phyloP scores from a whole-genome alignment of 2,329 filamentous ascomycete genomes.

The Harringtonia aguacate region DNA sequence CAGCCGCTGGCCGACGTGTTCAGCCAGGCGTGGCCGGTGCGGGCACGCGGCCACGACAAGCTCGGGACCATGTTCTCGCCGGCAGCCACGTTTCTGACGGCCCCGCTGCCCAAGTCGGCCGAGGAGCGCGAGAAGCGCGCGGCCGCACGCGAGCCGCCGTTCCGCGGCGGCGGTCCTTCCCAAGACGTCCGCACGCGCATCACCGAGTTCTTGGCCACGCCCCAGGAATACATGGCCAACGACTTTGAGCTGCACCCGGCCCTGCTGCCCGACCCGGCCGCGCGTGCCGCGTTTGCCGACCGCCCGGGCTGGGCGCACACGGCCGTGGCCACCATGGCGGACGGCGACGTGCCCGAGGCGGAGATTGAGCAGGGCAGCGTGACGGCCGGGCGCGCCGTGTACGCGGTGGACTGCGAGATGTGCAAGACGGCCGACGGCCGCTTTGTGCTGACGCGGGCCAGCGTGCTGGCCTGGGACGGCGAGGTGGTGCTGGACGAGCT shows the following conservation, averaged over 20 bases:
- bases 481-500: conserved; percentile 76
- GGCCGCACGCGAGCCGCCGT: conserved; percentile 29
- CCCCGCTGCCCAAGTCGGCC: conserved; percentile 57
- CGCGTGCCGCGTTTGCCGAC: conserved; percentile 36
- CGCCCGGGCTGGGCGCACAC: conserved; percentile 79
- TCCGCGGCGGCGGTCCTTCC: neutral
- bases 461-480: conserved; percentile 77
- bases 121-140: conserved; percentile 49
- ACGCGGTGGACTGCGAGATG: conserved; percentile 95
- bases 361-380: conserved; percentile 73
- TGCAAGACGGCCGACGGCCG: conserved; percentile 73
- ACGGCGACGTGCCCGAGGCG: conserved; percentile 55
- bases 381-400: conserved; percentile 67
- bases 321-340: conserved; percentile 51
- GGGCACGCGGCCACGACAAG: conserved; percentile 72
- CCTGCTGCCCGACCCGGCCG: conserved; percentile 47
- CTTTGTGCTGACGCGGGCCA: conserved; percentile 81
- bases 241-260: conserved; percentile 79
- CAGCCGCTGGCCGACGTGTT: conserved; percentile 73
- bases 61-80: conserved; percentile 77
- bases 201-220: conserved; percentile 62
- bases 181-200: conserved; percentile 71
- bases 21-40: conserved; percentile 78
- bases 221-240: conserved; percentile 68
- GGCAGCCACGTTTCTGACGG: conserved; percentile 70